Base-by-base conservation (phyloP, 306 rosid genomes). In the Prunus davidiana region DNA sequence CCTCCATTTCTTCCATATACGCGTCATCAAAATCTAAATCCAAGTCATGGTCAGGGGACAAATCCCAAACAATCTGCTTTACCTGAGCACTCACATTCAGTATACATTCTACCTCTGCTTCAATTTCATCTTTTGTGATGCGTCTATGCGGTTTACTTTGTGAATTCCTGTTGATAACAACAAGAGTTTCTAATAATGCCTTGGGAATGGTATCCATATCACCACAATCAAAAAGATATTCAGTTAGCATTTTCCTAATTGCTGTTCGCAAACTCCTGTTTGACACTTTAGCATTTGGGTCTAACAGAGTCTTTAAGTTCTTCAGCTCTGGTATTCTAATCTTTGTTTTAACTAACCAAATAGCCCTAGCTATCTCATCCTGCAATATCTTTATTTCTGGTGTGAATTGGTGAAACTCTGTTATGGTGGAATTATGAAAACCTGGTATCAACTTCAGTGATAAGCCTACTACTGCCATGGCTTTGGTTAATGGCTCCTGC, bases 381-480 rank as follows among this genome's bases (percentile, higher is more conserved):
- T 90, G 98, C 88, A 95, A 55, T 60, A 82, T 77, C 75, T 80
- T 88, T 25, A 87, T 81, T 73, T 86, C 89, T 38, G 93, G 87
- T 50, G 97, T 76, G 83, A 88, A 86, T 34, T 78, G 81, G 50
- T 80, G 81, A 82, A 90, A 88, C 45, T 88, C 90, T 58, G 78
- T 64, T 38, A 51, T 14, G 77, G 85, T 78, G 34, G 54, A 68
- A 79, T 83, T 83, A 67, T 71, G 84, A 70, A 77, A 77, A 80
- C 91, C 91, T 34, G 76, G 80, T 51, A 67, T 71, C 50, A 95
- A 78, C 82, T 88, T 88, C 64, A 73, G 65, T 24, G 93, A 86
- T 69, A 95, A 87, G 73, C 82, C 89, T n/a, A 93, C 92, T 63
- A 95, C 73, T 15, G 95, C 88, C 96, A 90, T 88, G 69, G 97